These are phyloP conservation scores for Russula emetica DNA, from an alignment of 768 basidiomycete genomes.

Conservation along the genomic window DNA sequence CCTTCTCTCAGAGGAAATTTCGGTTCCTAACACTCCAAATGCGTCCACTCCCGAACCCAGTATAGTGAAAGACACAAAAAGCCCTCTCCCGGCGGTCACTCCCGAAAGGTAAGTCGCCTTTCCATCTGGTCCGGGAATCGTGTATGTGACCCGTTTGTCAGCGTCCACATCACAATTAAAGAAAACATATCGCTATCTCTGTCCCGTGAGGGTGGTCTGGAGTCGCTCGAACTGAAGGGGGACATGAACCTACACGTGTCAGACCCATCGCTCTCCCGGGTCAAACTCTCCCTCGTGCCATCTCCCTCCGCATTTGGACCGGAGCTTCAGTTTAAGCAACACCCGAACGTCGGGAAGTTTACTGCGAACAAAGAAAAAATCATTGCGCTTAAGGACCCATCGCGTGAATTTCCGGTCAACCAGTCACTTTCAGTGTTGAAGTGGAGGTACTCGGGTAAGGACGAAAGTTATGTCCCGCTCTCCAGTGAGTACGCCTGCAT, in stretches of 20 bases:
- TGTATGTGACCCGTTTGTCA: constrained; percentile 34
- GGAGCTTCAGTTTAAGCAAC: constrained; percentile 92
- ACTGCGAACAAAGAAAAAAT: constrained; percentile 58
- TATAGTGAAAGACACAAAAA: constrained; percentile 47
- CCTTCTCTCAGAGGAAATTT: constrained; percentile 51
- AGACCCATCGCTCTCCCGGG: constrained; percentile 65
- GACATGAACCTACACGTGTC: constrained; percentile 90
- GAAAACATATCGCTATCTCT: constrained; percentile 79
- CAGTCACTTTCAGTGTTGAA: constrained; percentile 84
- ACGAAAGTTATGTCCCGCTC: constrained; percentile 87
- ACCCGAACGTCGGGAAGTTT: constrained; percentile 91
- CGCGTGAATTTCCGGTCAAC: constrained; percentile 80
- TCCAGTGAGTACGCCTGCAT: constrained; percentile 59
- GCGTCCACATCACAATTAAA: constrained; percentile 82
- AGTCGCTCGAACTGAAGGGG: constrained; percentile 87
- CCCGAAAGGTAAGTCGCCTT: constrained; percentile 57
- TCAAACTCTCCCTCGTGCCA: constrained; percentile 62
- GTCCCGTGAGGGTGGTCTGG: constrained; percentile 85
- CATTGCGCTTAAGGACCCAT: constrained; percentile 79
- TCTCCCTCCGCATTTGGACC: constrained; percentile 56
- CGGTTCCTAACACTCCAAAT: constrained; percentile 48
- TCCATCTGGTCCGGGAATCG: background rate
- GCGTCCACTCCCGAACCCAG: constrained; percentile 45
- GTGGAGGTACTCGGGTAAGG: constrained; percentile 88
- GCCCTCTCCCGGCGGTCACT: constrained; percentile 69